Conservation (phyloP, 2,329 filamentous ascomycete genomes). For the Arthroderma uncinatum region DNA sequence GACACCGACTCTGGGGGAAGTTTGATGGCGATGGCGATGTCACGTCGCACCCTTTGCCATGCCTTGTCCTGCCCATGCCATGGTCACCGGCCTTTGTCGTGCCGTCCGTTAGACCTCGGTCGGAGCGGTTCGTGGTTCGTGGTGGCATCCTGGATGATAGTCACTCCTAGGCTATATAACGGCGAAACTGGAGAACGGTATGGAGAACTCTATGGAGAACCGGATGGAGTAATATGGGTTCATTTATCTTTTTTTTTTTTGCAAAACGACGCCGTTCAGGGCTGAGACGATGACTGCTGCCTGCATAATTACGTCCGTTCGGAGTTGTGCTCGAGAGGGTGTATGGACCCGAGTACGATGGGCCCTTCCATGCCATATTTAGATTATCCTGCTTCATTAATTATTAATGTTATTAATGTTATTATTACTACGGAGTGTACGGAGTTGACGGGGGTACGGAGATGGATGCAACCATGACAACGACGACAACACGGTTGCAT, state of each 20-base stretch:
- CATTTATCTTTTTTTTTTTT: too few relatives aligned
- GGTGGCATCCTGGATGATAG: too few relatives aligned
- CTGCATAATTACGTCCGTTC: neutral
- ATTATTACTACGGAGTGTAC: too few relatives aligned
- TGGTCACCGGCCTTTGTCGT: too few relatives aligned
- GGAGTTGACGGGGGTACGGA: too few relatives aligned
- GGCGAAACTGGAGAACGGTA: neutral
- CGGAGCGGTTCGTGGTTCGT: too few relatives aligned
- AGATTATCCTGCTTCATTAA: neutral
- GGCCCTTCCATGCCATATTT: neutral
- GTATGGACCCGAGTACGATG: conserved; percentile 2
- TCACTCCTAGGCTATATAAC: too few relatives aligned
- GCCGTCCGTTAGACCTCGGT: too few relatives aligned
- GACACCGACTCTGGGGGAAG: neutral
- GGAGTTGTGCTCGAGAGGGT: neutral
- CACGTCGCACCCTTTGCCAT: neutral
- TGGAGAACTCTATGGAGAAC: too few relatives aligned
- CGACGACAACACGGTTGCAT: too few relatives aligned
- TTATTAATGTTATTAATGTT: too few relatives aligned
- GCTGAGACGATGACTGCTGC: neutral
- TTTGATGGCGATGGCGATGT: neutral
- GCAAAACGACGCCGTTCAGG: conserved; percentile 1
- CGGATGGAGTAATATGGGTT: too few relatives aligned
- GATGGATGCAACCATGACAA: neutral
- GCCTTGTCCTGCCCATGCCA: neutral